Conservation (phyloP, 768 basidiomycete species). For the Kwoniella pini region DNA sequence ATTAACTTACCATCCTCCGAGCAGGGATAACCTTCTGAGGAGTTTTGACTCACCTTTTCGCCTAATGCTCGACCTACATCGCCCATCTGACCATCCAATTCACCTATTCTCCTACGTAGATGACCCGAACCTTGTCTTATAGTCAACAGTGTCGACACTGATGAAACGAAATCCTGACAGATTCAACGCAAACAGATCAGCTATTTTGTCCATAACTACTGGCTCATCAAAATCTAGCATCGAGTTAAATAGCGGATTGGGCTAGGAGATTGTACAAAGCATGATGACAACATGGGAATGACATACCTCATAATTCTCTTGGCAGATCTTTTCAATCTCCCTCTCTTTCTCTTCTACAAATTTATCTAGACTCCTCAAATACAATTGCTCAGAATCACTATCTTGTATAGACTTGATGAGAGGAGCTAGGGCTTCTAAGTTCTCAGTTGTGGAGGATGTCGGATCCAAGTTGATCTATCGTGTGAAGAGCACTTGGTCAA, state of each 20-base stretch:
- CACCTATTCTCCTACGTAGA: slow-evolving; percentile 85
- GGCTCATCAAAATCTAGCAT: too few relatives aligned
- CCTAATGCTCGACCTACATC: slow-evolving; percentile 83
- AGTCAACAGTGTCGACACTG: slow-evolving; percentile 91
- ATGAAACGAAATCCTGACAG: slow-evolving; percentile 83
- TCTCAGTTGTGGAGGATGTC: slow-evolving; percentile 63
- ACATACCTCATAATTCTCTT: slow-evolving; percentile 77
- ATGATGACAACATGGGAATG: background rate
- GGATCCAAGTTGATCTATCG: slow-evolving; percentile 48
- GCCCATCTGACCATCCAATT: slow-evolving; percentile 81
- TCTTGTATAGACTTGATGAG: slow-evolving; percentile 91
- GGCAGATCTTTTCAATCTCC: slow-evolving; percentile 94
- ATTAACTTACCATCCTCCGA: background rate
- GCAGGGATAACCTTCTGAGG: background rate
- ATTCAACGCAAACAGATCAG: background rate
- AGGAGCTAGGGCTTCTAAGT: slow-evolving; percentile 91
- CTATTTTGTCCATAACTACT: too few relatives aligned
- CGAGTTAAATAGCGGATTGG: too few relatives aligned
- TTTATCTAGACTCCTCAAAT: slow-evolving; percentile 77
- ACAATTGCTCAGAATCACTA: slow-evolving; percentile 82
- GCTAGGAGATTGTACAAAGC: background rate
- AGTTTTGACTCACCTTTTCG: slow-evolving; percentile 64
- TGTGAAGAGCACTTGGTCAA: too few relatives aligned
- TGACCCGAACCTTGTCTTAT: slow-evolving; percentile 95
- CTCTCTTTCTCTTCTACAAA: slow-evolving; percentile 91